phyloP scores from a whole-genome alignment of 352 stramenopile genomes.

The Globisporangium carolinianum region DNA sequence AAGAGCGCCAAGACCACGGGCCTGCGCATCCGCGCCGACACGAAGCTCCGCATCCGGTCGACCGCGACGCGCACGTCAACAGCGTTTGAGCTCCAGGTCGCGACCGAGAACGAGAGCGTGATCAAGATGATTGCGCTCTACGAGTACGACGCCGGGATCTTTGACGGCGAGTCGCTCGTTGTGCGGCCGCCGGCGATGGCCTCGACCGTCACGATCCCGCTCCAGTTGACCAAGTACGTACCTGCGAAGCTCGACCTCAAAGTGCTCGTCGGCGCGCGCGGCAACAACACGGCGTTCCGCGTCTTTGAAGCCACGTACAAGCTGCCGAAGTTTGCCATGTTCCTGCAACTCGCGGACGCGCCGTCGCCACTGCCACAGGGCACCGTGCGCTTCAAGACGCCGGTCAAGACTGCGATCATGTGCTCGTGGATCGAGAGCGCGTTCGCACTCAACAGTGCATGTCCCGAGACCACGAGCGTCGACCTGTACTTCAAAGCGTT shows the following conservation, averaged over 20 bases:
- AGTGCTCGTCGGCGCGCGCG: conserved; percentile 73
- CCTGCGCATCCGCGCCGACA: conserved; percentile 45
- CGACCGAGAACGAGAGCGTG: conserved; percentile 79
- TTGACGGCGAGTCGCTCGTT: conserved; percentile 79
- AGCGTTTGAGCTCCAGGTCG: conserved; percentile 74
- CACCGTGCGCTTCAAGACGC: conserved; percentile 61
- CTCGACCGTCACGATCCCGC: conserved; percentile 34
- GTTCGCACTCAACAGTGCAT: conserved; percentile 39
- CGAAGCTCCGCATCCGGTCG: conserved; percentile 52
- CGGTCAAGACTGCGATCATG: conserved; percentile 69
- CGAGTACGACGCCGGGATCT: conserved; percentile 83
- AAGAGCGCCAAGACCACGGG: conserved; percentile 31
- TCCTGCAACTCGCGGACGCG: conserved; percentile 36
- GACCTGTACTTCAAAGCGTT: conserved; percentile 60
- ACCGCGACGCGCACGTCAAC: conserved; percentile 42
- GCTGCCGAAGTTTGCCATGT: conserved; percentile 86
- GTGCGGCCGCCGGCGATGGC: conserved; percentile 41
- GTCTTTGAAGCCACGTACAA: conserved; percentile 78
- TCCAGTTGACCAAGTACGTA: conserved; percentile 64
- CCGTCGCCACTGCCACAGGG: conserved; percentile 32
- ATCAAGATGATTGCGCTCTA: conserved; percentile 87
- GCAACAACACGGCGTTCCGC: conserved; percentile 74
- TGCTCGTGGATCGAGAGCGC: conserved; percentile 61
- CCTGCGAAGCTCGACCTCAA: conserved; percentile 62
- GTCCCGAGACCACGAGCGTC: conserved; percentile 29